These are phyloP conservation scores for Patellaria atrata DNA, from an alignment of 495 filamentous ascomycete species.

Conservation along the genomic window DNA sequence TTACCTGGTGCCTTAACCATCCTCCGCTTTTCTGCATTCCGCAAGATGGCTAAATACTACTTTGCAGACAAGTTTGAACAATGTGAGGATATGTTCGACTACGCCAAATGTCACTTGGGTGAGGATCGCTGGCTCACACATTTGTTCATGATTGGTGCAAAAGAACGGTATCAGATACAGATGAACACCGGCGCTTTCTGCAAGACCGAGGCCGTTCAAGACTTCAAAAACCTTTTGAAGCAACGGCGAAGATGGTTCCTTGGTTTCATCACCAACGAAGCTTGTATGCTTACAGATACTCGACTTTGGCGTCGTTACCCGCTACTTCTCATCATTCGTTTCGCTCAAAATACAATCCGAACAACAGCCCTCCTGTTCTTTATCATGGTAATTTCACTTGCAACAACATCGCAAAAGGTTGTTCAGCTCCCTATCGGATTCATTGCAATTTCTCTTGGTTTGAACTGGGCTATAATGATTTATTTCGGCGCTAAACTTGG, in stretches of 20 bases:
- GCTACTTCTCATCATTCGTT: slow-evolving; percentile 71
- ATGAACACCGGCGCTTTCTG: slow-evolving; percentile 97
- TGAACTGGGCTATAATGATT: slow-evolving; percentile 93
- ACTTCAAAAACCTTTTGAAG: slow-evolving; percentile 73
- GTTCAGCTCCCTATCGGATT: slow-evolving; percentile 79
- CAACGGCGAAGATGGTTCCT: slow-evolving; percentile 95
- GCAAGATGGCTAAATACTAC: slow-evolving; percentile 97
- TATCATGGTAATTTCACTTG: slow-evolving; percentile 78
- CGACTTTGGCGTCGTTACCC: slow-evolving; percentile 88
- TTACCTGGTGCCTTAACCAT: slow-evolving; percentile 90
- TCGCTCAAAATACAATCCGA: slow-evolving; percentile 93
- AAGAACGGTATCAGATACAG: slow-evolving; percentile 86
- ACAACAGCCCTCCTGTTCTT: slow-evolving; percentile 94
- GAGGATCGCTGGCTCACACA: slow-evolving; percentile 97
- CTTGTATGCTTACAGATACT: slow-evolving; percentile 93
- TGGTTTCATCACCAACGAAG: slow-evolving; percentile 96
- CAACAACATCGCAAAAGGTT: slow-evolving; percentile 68
- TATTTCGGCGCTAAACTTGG: slow-evolving; percentile 83
- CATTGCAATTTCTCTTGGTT: slow-evolving; percentile 83
- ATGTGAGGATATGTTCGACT: slow-evolving; percentile 94
- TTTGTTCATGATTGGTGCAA: slow-evolving; percentile 96
- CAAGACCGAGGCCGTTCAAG: slow-evolving; percentile 95
- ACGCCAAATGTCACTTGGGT: slow-evolving; percentile 85
- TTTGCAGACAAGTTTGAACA: slow-evolving; percentile 96
- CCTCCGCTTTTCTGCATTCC: slow-evolving; percentile 88